Percentiles rank a stretch among this genome's conserved stretches.
Conservation (phyloP, 768 basidiomycete genomes). For the Lactarius hatsudake region DNA sequence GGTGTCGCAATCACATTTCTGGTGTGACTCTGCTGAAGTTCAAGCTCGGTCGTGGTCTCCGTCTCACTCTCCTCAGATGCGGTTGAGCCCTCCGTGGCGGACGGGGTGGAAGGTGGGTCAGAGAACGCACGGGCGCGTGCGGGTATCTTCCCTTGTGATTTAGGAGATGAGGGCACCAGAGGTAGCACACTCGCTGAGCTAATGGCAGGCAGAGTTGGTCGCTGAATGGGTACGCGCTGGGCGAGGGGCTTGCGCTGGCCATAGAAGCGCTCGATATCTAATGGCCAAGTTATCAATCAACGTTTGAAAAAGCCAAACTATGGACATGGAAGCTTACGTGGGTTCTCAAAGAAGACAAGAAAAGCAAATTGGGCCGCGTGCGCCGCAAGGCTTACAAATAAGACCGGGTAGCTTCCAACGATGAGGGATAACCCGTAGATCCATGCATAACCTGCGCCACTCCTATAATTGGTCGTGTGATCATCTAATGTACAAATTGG, state of each 20-base stretch:
- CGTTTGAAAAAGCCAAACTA: background rate
- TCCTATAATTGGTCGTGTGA: conserved; percentile 5
- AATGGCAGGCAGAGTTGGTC: conserved; percentile 26
- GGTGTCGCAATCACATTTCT: background rate
- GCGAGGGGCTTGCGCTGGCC: conserved; percentile 90
- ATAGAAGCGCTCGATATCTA: conserved; percentile 92
- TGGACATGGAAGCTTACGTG: conserved; percentile 57
- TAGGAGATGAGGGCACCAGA: conserved; percentile 29
- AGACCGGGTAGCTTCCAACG: conserved; percentile 81
- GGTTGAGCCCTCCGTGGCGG: conserved; percentile 69
- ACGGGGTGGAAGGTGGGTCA: conserved; percentile 46
- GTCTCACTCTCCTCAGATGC: conserved; percentile 67
- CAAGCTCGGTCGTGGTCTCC: conserved; percentile 48
- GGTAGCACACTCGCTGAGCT: conserved; percentile 30
- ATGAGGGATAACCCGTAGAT: conserved; percentile 96
- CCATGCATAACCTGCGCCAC: conserved; percentile 79
- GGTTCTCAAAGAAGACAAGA: conserved; percentile 93
- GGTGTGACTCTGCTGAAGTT: conserved; percentile 14
- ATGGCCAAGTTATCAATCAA: background rate
- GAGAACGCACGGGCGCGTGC: conserved; percentile 24
- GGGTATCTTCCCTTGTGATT: background rate
- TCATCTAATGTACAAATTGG: background rate
- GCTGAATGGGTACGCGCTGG: conserved; percentile 64
- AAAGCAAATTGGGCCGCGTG: conserved; percentile 98
- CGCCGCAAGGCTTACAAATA: conserved; percentile 91